Conservation (phyloP, 2,329 filamentous ascomycete genomes). For the Shiraia bambusicola region DNA sequence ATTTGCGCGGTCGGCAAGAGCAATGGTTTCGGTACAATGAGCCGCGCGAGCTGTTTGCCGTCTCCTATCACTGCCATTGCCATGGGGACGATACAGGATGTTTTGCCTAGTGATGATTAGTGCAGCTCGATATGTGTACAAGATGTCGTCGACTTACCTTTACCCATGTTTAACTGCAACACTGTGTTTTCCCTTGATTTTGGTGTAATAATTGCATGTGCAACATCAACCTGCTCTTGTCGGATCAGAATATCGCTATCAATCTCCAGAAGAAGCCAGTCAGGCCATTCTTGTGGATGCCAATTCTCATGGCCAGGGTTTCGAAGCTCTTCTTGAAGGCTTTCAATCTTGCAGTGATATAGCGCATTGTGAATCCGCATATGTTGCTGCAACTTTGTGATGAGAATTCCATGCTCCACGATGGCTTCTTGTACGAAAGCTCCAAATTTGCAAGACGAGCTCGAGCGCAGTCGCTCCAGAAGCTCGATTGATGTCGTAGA, state of each 20-base stretch:
- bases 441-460: slow-evolving; percentile 28
- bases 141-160: too few relatives aligned
- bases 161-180: slow-evolving; percentile 36
- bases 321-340: slow-evolving; percentile 35
- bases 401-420: slow-evolving; percentile 46
- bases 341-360: slow-evolving; percentile 15
- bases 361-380: slow-evolving; percentile 43
- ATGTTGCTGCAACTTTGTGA: slow-evolving; percentile 50
- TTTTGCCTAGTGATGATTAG: slow-evolving; percentile 51
- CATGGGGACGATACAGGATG: slow-evolving; percentile 49
- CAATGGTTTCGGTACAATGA: slow-evolving; percentile 61
- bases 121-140: too few relatives aligned
- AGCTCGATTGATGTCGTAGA: slow-evolving; percentile 45
- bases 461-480: slow-evolving; percentile 51
- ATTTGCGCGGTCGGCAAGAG: slow-evolving; percentile 58
- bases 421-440: slow-evolving; percentile 43
- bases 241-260: slow-evolving; percentile 65
- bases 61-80: slow-evolving; percentile 44
- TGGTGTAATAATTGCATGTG: slow-evolving; percentile 54
- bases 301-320: slow-evolving; percentile 60
- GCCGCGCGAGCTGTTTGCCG: slow-evolving; percentile 50
- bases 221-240: slow-evolving; percentile 59
- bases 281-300: slow-evolving; percentile 54
- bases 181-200: slow-evolving; percentile 24
- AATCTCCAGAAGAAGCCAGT: slow-evolving; percentile 65